Percentiles rank a stretch among this genome's conserved stretches.
These are phyloP conservation scores for Colletotrichum sp. DNA, from an alignment of 2,329 filamentous ascomycete species.

Conservation along the genomic window DNA sequence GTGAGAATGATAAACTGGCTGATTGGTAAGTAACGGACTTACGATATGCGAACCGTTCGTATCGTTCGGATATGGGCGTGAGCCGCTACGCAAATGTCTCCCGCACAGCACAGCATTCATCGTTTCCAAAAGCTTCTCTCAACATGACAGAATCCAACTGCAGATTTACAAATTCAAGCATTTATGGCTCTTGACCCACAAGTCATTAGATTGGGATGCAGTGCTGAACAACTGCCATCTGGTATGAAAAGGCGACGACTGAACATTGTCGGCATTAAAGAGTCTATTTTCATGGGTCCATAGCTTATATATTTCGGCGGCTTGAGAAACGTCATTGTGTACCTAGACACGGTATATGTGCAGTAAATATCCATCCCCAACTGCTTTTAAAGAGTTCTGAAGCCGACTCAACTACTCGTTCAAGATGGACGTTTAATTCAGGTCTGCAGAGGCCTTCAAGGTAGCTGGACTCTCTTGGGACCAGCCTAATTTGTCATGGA, in stretches of 20 bases:
- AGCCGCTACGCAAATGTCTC: not conserved
- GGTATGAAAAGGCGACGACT: not conserved
- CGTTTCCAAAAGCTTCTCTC: not conserved
- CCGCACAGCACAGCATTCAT: not conserved
- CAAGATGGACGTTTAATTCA: no score
- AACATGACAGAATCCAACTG: rapidly evolving
- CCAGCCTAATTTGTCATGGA: rapidly evolving
- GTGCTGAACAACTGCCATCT: rapidly evolving
- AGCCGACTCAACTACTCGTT: not conserved
- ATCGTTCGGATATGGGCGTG: not conserved
- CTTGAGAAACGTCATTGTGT: no score
- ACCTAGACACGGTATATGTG: no score
- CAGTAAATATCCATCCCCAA: no score
- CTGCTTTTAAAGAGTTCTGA: rapidly evolving
- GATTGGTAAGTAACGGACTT: not conserved
- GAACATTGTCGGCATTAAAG: not conserved
- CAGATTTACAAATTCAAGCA: not conserved
- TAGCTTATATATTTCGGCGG: not conserved
- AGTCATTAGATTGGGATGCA: not conserved
- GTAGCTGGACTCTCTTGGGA: not conserved
- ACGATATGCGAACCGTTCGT: not conserved
- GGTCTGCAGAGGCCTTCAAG: rapidly evolving
- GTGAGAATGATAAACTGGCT: not conserved
- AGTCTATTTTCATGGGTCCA: rapidly evolving
- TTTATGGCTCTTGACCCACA: no score